A percentile compares a stretch with the other conserved stretches of the same genome.
Evolutionary conservation across 1,139 yeast genomes (phyloP).

Genomic region (Candida sp.): DNA sequence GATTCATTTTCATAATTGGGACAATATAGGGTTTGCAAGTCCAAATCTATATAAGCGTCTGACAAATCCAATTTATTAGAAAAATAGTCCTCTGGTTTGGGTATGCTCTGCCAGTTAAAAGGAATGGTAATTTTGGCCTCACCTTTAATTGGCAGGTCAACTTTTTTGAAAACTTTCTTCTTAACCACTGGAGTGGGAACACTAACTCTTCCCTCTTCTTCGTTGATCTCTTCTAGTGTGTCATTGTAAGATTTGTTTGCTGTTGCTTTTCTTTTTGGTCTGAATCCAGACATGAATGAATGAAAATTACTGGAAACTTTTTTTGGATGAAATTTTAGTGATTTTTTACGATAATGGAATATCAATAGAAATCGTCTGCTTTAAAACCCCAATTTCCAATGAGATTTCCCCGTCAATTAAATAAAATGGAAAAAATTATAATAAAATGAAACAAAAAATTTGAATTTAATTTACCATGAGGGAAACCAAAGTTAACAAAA

Average conservation of each 20-base stretch:
- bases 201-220: slow-evolving; percentile 13
- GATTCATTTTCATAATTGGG: slow-evolving; percentile 22
- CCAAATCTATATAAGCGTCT: slow-evolving; percentile 33
- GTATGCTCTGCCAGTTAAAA: slow-evolving; percentile 41
- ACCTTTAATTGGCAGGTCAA: slow-evolving; percentile 2
- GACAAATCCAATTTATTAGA: slow-evolving; percentile 31
- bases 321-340: background rate
- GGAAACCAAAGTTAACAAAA: background rate
- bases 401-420: too few relatives aligned
- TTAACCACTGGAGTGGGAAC: slow-evolving; percentile 4
- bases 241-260: slow-evolving; percentile 42
- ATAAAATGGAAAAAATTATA: background rate
- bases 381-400: too few relatives aligned
- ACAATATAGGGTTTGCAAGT: slow-evolving; percentile 29
- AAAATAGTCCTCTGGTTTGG: slow-evolving; percentile 28
- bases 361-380: too few relatives aligned
- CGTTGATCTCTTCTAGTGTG: slow-evolving; percentile 28
- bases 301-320: too few relatives aligned
- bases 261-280: slow-evolving; percentile 48
- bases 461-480: background rate
- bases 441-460: background rate
- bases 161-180: slow-evolving; percentile 4
- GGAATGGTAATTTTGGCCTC: slow-evolving; percentile 15
- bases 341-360: too few relatives aligned
- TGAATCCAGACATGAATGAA: slow-evolving; percentile 18